phyloP scores from a whole-genome alignment of 805 yeast genomes.

The Candida pseudoglaebosa region DNA sequence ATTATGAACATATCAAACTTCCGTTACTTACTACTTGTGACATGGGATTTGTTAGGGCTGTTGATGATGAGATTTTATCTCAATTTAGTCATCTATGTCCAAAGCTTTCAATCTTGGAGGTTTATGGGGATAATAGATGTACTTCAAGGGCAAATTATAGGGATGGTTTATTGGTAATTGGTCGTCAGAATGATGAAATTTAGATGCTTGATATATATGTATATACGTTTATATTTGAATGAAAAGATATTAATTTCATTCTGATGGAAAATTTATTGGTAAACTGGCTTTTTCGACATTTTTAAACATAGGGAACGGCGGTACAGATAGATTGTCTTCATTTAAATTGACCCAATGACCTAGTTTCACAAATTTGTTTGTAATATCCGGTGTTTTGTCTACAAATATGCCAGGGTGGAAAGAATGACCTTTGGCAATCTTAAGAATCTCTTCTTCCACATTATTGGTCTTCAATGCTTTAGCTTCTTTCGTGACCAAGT shows the following conservation, averaged over 20 bases:
- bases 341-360: slow-evolving; percentile 20
- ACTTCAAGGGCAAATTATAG: slow-evolving; percentile 51
- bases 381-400: slow-evolving; percentile 32
- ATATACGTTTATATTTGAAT: slow-evolving; percentile 2
- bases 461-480: slow-evolving; percentile 5
- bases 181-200: slow-evolving; percentile 66
- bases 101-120: slow-evolving; percentile 63
- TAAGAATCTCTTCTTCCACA: slow-evolving; percentile 20
- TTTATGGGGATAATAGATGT: slow-evolving; percentile 74
- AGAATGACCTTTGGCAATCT: slow-evolving; percentile 17
- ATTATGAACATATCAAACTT: slow-evolving; percentile 23
- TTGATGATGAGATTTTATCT: slow-evolving; percentile 67
- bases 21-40: slow-evolving; percentile 69
- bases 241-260: slow-evolving; percentile 7
- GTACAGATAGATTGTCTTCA: slow-evolving; percentile 16
- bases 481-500: slow-evolving; percentile 7
- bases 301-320: slow-evolving; percentile 52
- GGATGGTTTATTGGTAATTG: slow-evolving; percentile 59
- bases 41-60: slow-evolving; percentile 72
- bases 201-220: slow-evolving; percentile 13
- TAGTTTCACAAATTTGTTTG: slow-evolving; percentile 20
- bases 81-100: slow-evolving; percentile 56
- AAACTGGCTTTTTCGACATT: slow-evolving; percentile 59
- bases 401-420: slow-evolving; percentile 33
- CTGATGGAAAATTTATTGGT: slow-evolving; percentile 38